Conservation (phyloP, 495 filamentous ascomycete species). For the Penicillium argentinense region DNA sequence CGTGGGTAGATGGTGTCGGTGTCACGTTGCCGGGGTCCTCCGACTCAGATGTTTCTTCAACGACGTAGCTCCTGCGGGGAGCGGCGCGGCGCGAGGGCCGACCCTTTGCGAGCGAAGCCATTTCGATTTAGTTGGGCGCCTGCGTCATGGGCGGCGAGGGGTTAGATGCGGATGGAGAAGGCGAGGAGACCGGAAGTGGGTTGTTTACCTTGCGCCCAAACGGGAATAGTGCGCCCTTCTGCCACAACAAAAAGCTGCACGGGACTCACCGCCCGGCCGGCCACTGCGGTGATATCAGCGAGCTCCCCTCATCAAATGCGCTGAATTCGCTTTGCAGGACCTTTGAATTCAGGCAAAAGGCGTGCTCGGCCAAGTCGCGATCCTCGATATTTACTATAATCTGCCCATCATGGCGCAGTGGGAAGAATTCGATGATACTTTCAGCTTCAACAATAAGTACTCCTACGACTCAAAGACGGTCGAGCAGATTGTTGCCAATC, state of each 20-base stretch:
- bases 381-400: neutral
- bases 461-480: slow-evolving; percentile 58
- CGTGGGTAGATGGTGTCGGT: slow-evolving; percentile 39
- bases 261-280: slow-evolving; percentile 19
- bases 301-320: neutral
- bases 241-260: slow-evolving; percentile 40
- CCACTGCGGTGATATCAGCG: too few species aligned
- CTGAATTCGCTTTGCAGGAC: too few species aligned
- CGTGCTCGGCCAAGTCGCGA: neutral
- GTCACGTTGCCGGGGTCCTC: slow-evolving; percentile 57
- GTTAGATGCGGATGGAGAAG: slow-evolving; percentile 13
- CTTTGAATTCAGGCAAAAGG: too few species aligned
- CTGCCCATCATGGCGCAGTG: slow-evolving; percentile 39
- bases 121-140: slow-evolving; percentile 27
- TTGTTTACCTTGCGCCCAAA: slow-evolving; percentile 49
- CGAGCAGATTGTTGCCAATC: slow-evolving; percentile 59
- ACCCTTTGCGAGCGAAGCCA: slow-evolving; percentile 64
- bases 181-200: slow-evolving; percentile 36
- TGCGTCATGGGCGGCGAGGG: slow-evolving; percentile 33
- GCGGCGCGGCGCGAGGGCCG: slow-evolving; percentile 75
- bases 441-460: slow-evolving; percentile 61
- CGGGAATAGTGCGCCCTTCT: slow-evolving; percentile 37
- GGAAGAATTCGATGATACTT: slow-evolving; percentile 62
- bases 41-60: slow-evolving; percentile 75
- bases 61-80: slow-evolving; percentile 63